These are phyloP conservation scores for Cyberlindnera americana DNA, from an alignment of 805 yeast genomes.

Conservation along the genomic window DNA sequence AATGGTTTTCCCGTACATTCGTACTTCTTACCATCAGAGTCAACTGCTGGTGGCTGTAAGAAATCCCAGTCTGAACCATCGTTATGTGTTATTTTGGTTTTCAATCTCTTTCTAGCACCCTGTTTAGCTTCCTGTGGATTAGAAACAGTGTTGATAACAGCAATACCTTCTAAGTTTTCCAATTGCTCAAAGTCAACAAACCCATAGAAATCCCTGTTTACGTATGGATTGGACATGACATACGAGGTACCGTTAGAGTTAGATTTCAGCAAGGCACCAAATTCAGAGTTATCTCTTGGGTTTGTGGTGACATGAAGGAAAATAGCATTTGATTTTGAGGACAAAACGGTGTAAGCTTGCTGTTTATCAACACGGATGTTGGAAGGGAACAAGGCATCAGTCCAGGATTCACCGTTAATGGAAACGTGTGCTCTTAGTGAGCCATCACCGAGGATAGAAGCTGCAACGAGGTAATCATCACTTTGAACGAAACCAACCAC, in stretches of 20 bases:
- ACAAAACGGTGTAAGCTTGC: slow-evolving; percentile 76
- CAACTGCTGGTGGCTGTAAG: slow-evolving; percentile 63
- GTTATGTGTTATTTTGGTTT: slow-evolving; percentile 75
- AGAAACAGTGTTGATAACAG: slow-evolving; percentile 65
- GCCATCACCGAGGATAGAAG: slow-evolving; percentile 47
- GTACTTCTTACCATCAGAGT: slow-evolving; percentile 56
- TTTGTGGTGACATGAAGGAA: slow-evolving; percentile 81
- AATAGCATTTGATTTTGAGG: slow-evolving; percentile 65
- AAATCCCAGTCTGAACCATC: slow-evolving; percentile 89
- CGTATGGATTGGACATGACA: slow-evolving; percentile 61
- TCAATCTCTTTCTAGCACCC: slow-evolving; percentile 53
- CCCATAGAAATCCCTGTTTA: slow-evolving; percentile 70
- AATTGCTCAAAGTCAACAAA: slow-evolving; percentile 87
- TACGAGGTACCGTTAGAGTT: slow-evolving; percentile 90
- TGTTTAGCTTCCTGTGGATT: slow-evolving; percentile 45
- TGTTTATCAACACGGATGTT: slow-evolving; percentile 54
- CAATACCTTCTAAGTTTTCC: slow-evolving; percentile 80
- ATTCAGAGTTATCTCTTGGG: slow-evolving; percentile 47
- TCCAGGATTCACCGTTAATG: slow-evolving; percentile 71
- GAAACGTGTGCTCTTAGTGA: slow-evolving; percentile 70
- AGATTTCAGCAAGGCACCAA: slow-evolving; percentile 80
- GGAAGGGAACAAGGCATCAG: slow-evolving; percentile 77
- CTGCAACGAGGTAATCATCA: slow-evolving; percentile 71
- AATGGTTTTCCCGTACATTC: slow-evolving; percentile 48
- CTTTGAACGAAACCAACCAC: slow-evolving; percentile 73